Base-by-base conservation (phyloP, 768 basidiomycete species). In the Suillus spraguei region DNA sequence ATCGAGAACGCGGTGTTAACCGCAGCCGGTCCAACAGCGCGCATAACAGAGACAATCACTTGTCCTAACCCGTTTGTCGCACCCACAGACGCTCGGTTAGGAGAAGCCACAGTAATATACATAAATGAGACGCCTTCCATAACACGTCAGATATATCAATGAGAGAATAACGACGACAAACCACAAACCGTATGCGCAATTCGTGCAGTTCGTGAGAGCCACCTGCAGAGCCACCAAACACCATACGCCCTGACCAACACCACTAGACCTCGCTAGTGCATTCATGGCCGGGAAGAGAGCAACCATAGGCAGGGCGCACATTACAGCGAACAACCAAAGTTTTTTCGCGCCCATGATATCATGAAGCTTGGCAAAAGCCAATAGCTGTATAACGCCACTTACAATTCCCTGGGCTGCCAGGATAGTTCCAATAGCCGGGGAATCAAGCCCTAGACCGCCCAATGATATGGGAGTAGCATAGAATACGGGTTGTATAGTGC, bases 31-130 rank as follows among this genome's bases (percentile, higher is more conserved):
- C 69, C 74, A 9, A 76, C 3, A 16, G 72, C 71, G 32, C 74
- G 74, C 68, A 56, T 56, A 8, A 71, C 1, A 49, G 74, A 77
- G 6, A 75, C 75, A 33, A 66, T 33, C 61, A 63, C 65, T 39
- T 73, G 71, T 6, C 72, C 72, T 28, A 86, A 63, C 6, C 90
- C 90, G 68, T 91, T 90, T 20, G 87, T 88, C 16, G 88, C 84
- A 17, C 90, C 90, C 11, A 91, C 79, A 11, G 88, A 85, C 17
- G 83, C 83, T 63, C 81, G 80, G 70, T 88, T 89, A n/a, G 90
- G 90, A 0, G 90, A 78, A 32, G 89, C 81, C 35, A 83, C 83
- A 50, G 81, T 78, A 62, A 92, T 85, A 67, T 83, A 89, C 60
- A 92, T 89, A 74, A 91, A 90, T 38, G 89, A 78, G 39, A 87